phyloP scores from a whole-genome alignment of 2,329 filamentous ascomycete species.

The Colletotrichum sp. region DNA sequence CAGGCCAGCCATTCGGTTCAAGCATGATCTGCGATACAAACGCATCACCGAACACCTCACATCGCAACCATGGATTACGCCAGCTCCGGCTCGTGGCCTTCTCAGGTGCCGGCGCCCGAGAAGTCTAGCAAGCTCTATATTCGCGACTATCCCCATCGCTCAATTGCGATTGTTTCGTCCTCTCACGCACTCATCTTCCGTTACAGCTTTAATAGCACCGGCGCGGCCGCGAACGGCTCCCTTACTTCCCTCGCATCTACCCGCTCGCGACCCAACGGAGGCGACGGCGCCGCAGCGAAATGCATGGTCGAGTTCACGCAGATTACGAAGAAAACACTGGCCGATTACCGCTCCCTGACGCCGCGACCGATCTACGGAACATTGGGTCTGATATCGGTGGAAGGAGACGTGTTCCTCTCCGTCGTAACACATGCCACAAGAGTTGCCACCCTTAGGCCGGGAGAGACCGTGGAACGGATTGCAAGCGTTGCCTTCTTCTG shows the following conservation, averaged over 20 bases:
- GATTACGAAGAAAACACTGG: slow-evolving; percentile 67
- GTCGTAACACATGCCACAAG: slow-evolving; percentile 81
- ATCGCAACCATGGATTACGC: slow-evolving; percentile 50
- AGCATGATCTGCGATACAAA: slow-evolving; percentile 12
- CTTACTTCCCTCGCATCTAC: slow-evolving; percentile 56
- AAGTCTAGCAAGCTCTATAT: slow-evolving; percentile 80
- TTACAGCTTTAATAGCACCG: slow-evolving; percentile 71
- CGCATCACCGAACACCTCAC: neutral
- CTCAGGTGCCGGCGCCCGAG: slow-evolving; percentile 54
- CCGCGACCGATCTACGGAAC: slow-evolving; percentile 82
- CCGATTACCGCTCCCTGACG: slow-evolving; percentile 77
- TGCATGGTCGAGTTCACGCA: slow-evolving; percentile 90
- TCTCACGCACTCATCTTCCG: slow-evolving; percentile 85
- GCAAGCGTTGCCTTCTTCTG: slow-evolving; percentile 91
- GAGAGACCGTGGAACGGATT: slow-evolving; percentile 89
- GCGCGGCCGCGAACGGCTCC: slow-evolving; percentile 62
- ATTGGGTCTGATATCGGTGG: slow-evolving; percentile 83
- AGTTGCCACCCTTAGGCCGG: slow-evolving; percentile 82
- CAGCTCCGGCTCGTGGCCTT: slow-evolving; percentile 44
- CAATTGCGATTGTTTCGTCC: slow-evolving; percentile 82
- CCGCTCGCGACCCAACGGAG: slow-evolving; percentile 44
- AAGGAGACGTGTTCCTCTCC: slow-evolving; percentile 86
- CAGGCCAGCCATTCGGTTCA: neutral
- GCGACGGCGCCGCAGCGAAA: slow-evolving; percentile 54
- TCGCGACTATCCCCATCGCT: slow-evolving; percentile 84